A percentile compares a stretch with the other conserved stretches of the same genome.
Conservation (phyloP, 2,329 filamentous ascomycete species). For the Didymella segeticola region DNA sequence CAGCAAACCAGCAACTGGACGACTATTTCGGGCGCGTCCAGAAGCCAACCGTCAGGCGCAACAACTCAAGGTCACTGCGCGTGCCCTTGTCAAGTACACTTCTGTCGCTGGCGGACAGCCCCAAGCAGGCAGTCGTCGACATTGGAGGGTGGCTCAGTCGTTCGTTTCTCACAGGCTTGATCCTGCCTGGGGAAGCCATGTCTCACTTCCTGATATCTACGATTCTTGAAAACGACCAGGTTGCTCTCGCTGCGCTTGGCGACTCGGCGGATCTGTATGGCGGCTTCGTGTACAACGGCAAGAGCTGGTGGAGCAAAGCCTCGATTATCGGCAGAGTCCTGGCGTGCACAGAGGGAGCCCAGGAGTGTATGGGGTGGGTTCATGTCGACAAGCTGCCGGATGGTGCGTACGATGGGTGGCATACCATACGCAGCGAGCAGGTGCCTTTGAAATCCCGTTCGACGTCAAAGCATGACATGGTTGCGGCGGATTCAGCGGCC, state of each 20-base stretch:
- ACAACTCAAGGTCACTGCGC: conserved; percentile 38
- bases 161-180: conserved; percentile 61
- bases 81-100: conserved; percentile 39
- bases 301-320: conserved; percentile 64
- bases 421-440: conserved; percentile 53
- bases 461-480: conserved; percentile 30
- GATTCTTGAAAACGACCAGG: conserved; percentile 61
- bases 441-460: conserved; percentile 49
- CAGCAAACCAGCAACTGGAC: conserved; percentile 33
- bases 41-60: conserved; percentile 33
- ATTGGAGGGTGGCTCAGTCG: conserved; percentile 63
- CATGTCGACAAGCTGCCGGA: conserved; percentile 51
- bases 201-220: conserved; percentile 63
- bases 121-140: conserved; percentile 30
- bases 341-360: conserved; percentile 52
- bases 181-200: conserved; percentile 62
- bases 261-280: conserved; percentile 61
- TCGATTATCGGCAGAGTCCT: conserved; percentile 63
- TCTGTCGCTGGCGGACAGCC: conserved; percentile 16
- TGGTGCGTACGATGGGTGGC: conserved; percentile 56
- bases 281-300: conserved; percentile 59
- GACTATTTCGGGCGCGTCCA: conserved; percentile 46
- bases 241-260: conserved; percentile 57
- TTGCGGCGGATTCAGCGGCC: conserved; percentile 47
- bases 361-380: conserved; percentile 64